These are phyloP conservation scores for Aspergillus ochraceoroseus DNA, from an alignment of 2,329 filamentous ascomycete genomes.

Conservation along the genomic window DNA sequence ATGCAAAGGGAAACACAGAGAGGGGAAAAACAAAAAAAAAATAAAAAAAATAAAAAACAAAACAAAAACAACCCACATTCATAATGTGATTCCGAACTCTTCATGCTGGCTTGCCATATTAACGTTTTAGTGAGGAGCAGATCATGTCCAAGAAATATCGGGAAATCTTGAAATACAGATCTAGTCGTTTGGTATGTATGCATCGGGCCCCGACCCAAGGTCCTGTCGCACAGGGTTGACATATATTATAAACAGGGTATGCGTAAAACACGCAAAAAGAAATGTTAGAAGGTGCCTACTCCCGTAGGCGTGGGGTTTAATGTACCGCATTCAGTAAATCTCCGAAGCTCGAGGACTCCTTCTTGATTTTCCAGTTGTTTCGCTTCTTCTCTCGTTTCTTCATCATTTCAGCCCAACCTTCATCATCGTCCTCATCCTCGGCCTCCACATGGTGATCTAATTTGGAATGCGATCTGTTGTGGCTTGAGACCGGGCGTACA, in stretches of 20 bases:
- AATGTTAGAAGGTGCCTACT: slow-evolving; percentile 14
- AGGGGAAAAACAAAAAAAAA: slow-evolving; percentile 10
- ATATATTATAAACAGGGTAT: slow-evolving; percentile 9
- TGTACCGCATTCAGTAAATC: slow-evolving; percentile 39
- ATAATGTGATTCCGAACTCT: slow-evolving; percentile 3
- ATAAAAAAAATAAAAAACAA: slow-evolving; percentile 9
- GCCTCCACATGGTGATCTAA: slow-evolving; percentile 18
- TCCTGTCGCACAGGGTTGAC: too few relatives aligned
- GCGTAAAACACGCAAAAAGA: slow-evolving; percentile 6
- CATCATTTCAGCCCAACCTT: slow-evolving; percentile 50
- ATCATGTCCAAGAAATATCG: slow-evolving; percentile 17
- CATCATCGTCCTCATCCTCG: slow-evolving; percentile 48
- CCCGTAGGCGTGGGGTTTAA: slow-evolving; percentile 23
- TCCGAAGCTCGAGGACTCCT: slow-evolving; percentile 33
- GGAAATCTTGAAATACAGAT: slow-evolving; percentile 2
- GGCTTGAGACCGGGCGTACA: slow-evolving; percentile 28
- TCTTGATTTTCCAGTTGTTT: slow-evolving; percentile 45
- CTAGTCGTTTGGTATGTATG: slow-evolving; percentile 5
- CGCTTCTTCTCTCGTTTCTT: slow-evolving; percentile 49
- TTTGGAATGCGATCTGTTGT: slow-evolving; percentile 19
- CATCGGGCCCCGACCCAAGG: slow-evolving; percentile 1
- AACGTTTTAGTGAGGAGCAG: slow-evolving; percentile 2
- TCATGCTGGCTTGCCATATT: slow-evolving; percentile 1
- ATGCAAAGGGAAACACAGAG: too few relatives aligned
- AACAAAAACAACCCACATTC: slow-evolving; percentile 8